A percentile compares a stretch with the other conserved stretches of the same genome.
Evolutionary conservation across 2,329 filamentous ascomycete genomes (phyloP).

Genomic region (Colletotrichum lini): DNA sequence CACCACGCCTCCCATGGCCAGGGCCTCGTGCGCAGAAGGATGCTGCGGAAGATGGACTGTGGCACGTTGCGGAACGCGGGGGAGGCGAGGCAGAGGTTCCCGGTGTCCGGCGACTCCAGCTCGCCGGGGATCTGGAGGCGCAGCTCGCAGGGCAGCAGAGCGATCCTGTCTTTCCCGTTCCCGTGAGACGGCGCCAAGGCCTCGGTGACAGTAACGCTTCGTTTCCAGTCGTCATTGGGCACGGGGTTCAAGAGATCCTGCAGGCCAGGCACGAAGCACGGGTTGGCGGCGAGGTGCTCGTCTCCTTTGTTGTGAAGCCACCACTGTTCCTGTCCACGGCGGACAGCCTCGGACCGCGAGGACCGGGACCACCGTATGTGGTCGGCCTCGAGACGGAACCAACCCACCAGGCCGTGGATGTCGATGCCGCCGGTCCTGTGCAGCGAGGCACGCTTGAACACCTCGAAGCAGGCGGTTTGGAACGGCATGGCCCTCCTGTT

Average conservation of each 20-base stretch:
- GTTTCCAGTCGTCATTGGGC: too few species aligned
- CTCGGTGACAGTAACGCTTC: too few species aligned
- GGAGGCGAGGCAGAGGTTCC: conserved; percentile 13
- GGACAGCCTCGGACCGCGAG: too few species aligned
- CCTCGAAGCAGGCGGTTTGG: conserved; percentile 49
- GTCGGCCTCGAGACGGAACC: conserved; percentile 2
- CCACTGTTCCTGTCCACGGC: too few species aligned
- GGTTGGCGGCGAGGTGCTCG: too few species aligned
- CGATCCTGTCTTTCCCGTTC: background rate
- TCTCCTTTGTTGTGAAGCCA: too few species aligned
- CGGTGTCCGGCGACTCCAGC: background rate
- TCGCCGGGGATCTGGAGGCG: background rate
- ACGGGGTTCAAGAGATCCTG: too few species aligned
- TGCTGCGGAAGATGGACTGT: conserved; percentile 19
- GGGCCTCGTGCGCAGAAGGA: conserved; percentile 28
- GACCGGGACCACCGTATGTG: too few species aligned
- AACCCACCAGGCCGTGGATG: conserved; percentile 40
- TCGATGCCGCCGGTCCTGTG: conserved; percentile 36
- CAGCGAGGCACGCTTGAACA: conserved; percentile 48
- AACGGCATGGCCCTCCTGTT: conserved; percentile 44
- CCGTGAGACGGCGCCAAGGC: too few species aligned
- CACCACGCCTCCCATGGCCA: conserved; percentile 44
- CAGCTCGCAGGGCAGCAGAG: background rate
- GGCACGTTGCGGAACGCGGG: conserved; percentile 13
- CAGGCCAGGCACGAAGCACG: too few species aligned